Conservation (phyloP, 31 red algal genomes). For the Asparagopsis taxiformis region DNA sequence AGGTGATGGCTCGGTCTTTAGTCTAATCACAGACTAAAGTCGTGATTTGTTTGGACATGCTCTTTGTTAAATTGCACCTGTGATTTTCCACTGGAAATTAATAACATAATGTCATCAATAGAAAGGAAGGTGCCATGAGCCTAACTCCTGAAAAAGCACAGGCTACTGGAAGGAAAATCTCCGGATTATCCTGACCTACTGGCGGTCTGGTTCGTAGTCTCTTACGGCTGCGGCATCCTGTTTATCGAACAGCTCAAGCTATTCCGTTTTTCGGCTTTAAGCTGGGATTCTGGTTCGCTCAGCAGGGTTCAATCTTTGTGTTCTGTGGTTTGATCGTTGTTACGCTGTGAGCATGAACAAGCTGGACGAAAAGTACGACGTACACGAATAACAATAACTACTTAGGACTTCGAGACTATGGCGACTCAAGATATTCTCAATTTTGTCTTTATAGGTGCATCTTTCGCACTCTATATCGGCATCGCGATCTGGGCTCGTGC, state of each 20-base stretch:
- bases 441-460: slow-evolving; percentile 1
- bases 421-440: too few relatives aligned
- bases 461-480: slow-evolving; percentile 16
- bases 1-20: too few relatives aligned
- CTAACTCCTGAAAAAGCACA: too few relatives aligned
- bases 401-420: not conserved
- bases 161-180: slow-evolving; percentile 17
- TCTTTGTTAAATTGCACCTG: too few relatives aligned
- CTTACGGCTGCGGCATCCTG: slow-evolving; percentile 19
- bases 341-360: slow-evolving; percentile 7
- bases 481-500: slow-evolving; percentile 25
- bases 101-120: too few relatives aligned
- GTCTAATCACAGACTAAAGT: too few relatives aligned
- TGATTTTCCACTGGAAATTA: too few relatives aligned
- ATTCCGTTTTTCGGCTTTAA: not conserved
- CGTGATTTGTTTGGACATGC: too few relatives aligned
- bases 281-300: slow-evolving; percentile 29
- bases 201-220: slow-evolving; percentile 20
- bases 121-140: too few relatives aligned
- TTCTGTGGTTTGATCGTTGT: slow-evolving; percentile 12
- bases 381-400: not conserved
- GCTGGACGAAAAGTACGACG: slow-evolving; percentile 8
- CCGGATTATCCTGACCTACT: not conserved
- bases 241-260: slow-evolving; percentile 10
- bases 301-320: slow-evolving; percentile 24